A percentile compares a stretch with the other conserved stretches of the same genome.
Conservation (phyloP, 331 rosid genomes). For the Prunus yedoensis region DNA sequence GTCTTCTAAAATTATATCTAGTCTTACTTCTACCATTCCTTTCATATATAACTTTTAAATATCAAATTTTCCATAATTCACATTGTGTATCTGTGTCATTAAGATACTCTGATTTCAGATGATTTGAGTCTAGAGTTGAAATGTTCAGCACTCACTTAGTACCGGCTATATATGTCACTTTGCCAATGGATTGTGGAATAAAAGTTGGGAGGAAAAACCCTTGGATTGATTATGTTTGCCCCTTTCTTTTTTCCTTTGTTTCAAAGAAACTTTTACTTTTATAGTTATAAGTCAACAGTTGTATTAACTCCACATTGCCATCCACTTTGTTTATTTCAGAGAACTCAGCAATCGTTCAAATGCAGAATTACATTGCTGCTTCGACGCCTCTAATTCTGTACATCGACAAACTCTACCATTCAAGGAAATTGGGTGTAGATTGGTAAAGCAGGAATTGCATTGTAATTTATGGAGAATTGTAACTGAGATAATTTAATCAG, state of each 20-base stretch:
- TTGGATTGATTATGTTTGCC: background rate
- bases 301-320: constrained; percentile 15
- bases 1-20: background rate
- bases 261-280: background rate
- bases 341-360: constrained; percentile 60
- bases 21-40: background rate
- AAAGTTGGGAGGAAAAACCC: background rate
- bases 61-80: background rate
- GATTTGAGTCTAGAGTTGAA: constrained; percentile 1
- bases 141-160: background rate
- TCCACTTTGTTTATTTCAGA: constrained; percentile 46
- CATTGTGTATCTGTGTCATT: background rate
- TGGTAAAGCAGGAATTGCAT: constrained; percentile 48
- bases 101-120: background rate
- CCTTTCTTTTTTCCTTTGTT: background rate
- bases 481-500: background rate
- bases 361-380: constrained; percentile 66
- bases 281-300: background rate
- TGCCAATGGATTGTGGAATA: background rate
- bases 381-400: constrained; percentile 60
- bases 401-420: constrained; percentile 68
- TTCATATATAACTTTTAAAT: background rate
- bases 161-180: background rate
- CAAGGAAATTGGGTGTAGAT: constrained; percentile 81
- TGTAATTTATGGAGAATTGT: background rate